These are phyloP conservation scores for Taphrina deformans DNA, from an alignment of 1,139 yeast species.

Conservation along the genomic window DNA sequence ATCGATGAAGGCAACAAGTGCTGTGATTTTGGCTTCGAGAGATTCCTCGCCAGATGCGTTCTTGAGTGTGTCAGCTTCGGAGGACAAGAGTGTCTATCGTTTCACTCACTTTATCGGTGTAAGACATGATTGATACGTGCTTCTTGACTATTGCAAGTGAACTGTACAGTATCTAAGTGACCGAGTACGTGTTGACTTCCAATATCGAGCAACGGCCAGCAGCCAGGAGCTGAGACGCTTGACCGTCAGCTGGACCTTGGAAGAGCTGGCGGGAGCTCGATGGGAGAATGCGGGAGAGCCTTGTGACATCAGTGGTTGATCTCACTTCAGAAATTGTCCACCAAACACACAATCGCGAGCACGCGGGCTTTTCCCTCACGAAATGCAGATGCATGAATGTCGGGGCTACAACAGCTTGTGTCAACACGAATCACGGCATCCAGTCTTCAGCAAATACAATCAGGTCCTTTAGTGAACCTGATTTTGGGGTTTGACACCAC, in stretches of 20 bases:
- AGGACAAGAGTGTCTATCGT: neutral
- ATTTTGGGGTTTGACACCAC: no score
- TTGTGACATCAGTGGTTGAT: neutral
- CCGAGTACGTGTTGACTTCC: no score
- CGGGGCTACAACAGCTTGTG: no score
- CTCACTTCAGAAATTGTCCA: no score
- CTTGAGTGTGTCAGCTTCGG: neutral
- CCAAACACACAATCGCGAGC: no score
- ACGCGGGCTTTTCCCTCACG: no score
- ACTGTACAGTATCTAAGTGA: no score
- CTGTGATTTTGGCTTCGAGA: constrained; percentile 12
- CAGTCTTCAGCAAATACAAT: no score
- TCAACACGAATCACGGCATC: no score
- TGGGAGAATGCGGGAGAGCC: neutral
- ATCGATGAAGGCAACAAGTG: constrained; percentile 21
- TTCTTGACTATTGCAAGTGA: neutral
- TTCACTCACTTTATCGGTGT: neutral
- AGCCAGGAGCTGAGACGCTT: neutral
- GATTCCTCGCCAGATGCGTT: constrained; percentile 19
- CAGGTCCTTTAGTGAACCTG: no score
- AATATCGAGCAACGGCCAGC: neutral
- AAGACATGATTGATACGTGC: constrained; percentile 3
- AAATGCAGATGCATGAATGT: no score
- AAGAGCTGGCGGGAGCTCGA: neutral
- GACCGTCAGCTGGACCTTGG: neutral